Base-by-base conservation (phyloP, 2,329 filamentous ascomycete species). In the Sarocladiaceae sp. region DNA sequence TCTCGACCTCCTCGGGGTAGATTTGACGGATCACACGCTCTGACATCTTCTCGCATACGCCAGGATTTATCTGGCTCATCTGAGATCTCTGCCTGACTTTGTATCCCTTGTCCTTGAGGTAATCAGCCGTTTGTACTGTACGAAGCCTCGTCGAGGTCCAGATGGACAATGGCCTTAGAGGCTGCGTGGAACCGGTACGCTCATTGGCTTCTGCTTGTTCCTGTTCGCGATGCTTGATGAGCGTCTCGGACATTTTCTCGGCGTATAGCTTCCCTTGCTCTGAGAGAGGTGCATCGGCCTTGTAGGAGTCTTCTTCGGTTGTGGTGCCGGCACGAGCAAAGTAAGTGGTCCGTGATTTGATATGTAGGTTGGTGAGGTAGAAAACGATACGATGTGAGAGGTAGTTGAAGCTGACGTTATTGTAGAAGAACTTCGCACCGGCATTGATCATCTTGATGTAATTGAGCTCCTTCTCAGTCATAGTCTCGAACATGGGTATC, bases 361-460 rank as follows among this genome's bases (percentile, higher is more conserved):
- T 96, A 64, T 98, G 93, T 19, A 97, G 73, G 58, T 98, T 98
- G 58, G 95, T 87, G 37, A 98, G 80, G 64, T 97, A 98, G 66
- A 98, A 98, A 45, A 98, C 91, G 53, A 98, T 98, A 48, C 93
- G 82, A 62, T 98, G 90, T 1, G 90, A 95, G 24, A 98, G 76
- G 59, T 98, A 98, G 55, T 90, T 91, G 63, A 98, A 97, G 58
- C 85, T 90, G 61, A 93, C 87, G 53, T 97, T 96, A 69, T 98
- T 98, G 65, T 97, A 91, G 55, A 91, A 85, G 58, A 98, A 85
- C 53, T 88, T 82, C 58, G 91, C 82, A 34, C 93, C 93, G 6
- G 93, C 93, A 55, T 98, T 98, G 61, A 97, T 95, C 91, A 98
- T 96, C 70, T 95, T 96, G 68, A 98, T 91, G 67, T 91, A 98